Percentiles rank a stretch among this genome's conserved stretches.
phyloP scores from a whole-genome alignment of 2,329 filamentous ascomycete genomes.

The Aspergillus ustus region DNA sequence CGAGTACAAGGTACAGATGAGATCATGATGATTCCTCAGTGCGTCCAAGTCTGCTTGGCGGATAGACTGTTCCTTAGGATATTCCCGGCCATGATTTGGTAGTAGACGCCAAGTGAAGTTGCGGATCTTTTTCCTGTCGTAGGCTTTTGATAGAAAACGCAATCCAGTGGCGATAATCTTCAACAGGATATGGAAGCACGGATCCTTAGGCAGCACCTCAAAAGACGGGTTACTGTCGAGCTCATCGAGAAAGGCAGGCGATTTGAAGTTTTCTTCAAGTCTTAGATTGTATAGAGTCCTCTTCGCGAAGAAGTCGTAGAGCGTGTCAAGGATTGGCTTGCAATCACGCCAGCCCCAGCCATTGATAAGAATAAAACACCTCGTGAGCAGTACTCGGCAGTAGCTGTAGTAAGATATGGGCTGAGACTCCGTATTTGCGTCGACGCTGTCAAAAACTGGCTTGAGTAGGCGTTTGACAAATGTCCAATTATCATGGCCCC shows the following conservation, averaged over 20 bases:
- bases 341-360: constrained; percentile 63
- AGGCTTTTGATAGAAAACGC: constrained; percentile 50
- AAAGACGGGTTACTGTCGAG: constrained; percentile 51
- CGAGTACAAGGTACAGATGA: constrained; percentile 65
- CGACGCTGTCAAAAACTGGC: constrained; percentile 54
- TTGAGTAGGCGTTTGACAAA: constrained; percentile 52
- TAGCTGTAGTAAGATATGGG: constrained; percentile 60
- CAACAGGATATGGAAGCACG: constrained; percentile 63
- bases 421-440: constrained; percentile 43
- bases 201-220: constrained; percentile 53
- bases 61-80: constrained; percentile 62
- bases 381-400: constrained; percentile 54
- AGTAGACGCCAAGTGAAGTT: constrained; percentile 62
- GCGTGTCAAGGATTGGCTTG: constrained; percentile 56
- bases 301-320: constrained; percentile 65
- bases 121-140: constrained; percentile 59
- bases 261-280: constrained; percentile 57
- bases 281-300: constrained; percentile 57
- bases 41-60: constrained; percentile 60
- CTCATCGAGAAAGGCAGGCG: constrained; percentile 58
- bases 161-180: constrained; percentile 60
- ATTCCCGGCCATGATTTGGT: constrained; percentile 64
- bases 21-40: constrained; percentile 65
- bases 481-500: constrained; percentile 55
- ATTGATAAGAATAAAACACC: constrained; percentile 59